Percentiles rank a stretch among this genome's conserved stretches.
Evolutionary conservation across 192 early-diverging fungal genomes (phyloP).

Genomic region (Coemansia sp.): DNA sequence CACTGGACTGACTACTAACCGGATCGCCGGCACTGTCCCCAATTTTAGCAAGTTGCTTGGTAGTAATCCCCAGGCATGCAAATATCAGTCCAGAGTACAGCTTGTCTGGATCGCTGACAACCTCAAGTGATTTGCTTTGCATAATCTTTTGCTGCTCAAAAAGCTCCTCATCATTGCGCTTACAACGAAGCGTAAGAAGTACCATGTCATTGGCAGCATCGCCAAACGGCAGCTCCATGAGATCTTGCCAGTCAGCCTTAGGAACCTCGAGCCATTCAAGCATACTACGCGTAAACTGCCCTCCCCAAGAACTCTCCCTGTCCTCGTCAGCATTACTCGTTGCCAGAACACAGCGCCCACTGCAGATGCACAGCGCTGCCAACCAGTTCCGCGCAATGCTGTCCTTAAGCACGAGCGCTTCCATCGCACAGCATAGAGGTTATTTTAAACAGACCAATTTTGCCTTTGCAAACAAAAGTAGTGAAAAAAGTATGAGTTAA

Average conservation of each 20-base stretch:
- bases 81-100: constrained; percentile 33
- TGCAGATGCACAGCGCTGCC: constrained; percentile 43
- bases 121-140: constrained; percentile 18
- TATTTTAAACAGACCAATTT: neutral
- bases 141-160: neutral
- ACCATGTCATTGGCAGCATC: constrained; percentile 44
- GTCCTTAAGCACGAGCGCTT: constrained; percentile 25
- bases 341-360: constrained; percentile 41
- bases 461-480: neutral
- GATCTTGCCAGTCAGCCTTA: constrained; percentile 13
- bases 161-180: constrained; percentile 31
- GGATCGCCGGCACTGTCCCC: neutral
- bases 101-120: constrained; percentile 29
- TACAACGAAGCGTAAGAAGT: constrained; percentile 38
- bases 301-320: constrained; percentile 20
- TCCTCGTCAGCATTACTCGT: neutral
- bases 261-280: constrained; percentile 35
- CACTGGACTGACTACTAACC: neutral
- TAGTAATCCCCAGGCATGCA: constrained; percentile 31
- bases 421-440: constrained; percentile 14
- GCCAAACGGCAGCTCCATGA: constrained; percentile 28
- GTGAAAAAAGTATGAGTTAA: neutral
- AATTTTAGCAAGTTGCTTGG: constrained; percentile 12
- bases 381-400: constrained; percentile 31
- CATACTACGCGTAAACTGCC: constrained; percentile 33